Percentiles rank a stretch among this genome's conserved stretches.
phyloP scores from a whole-genome alignment of 164 flowering plant species.

The Stephania cephalantha region DNA sequence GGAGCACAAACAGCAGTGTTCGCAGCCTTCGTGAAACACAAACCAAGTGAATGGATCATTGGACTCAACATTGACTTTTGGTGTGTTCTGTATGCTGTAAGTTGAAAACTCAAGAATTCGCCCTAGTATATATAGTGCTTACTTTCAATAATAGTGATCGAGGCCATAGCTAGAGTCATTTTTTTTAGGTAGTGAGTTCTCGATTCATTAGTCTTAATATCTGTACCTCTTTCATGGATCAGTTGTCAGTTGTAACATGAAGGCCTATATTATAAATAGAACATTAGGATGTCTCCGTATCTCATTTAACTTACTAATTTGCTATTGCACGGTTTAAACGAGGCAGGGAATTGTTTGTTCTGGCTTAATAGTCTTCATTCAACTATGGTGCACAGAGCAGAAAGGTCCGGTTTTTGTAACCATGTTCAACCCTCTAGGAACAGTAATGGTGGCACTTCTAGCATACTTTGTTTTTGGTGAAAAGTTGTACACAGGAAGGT shows the following conservation, averaged over 20 bases:
- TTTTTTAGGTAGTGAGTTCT: too few species aligned
- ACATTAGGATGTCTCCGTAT: too few species aligned
- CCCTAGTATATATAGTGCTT: too few species aligned
- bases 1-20: constrained; percentile 78
- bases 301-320: too few species aligned
- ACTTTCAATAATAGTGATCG: too few species aligned
- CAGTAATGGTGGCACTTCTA: constrained; percentile 51
- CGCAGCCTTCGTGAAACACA: constrained; percentile 38
- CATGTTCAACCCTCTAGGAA: constrained; percentile 74
- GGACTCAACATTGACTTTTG: constrained; percentile 58
- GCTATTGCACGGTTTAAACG: neutral
- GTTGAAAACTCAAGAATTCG: constrained; percentile 14
- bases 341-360: constrained; percentile 65
- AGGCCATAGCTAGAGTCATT: too few species aligned
- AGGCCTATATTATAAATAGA: too few species aligned
- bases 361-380: constrained; percentile 48
- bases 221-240: too few species aligned
- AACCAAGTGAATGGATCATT: constrained; percentile 52
- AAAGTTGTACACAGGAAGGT: constrained; percentile 67
- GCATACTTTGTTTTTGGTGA: constrained; percentile 70
- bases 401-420: constrained; percentile 86
- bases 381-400: constrained; percentile 69
- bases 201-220: too few species aligned
- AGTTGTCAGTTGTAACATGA: too few species aligned
- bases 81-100: constrained; percentile 57